Base-by-base conservation (phyloP, 306 rosid genomes). In the Cucurbita ficifolia region DNA sequence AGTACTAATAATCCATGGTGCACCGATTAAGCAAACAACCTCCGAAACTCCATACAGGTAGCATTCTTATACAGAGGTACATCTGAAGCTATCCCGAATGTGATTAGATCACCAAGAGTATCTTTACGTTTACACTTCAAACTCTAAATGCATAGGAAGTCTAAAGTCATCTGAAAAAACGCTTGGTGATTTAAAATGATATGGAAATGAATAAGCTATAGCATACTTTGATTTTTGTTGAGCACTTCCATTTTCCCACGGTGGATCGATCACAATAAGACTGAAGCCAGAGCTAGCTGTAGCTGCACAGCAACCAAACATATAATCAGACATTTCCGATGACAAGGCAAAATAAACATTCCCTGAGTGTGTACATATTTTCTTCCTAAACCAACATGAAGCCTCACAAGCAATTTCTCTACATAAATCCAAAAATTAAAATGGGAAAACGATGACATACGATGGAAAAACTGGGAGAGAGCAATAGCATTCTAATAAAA, bases 161-260 rank as follows among this genome's bases (percentile, higher is more conserved):
- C 16, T 18, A 5, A 10, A 65, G 1, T 43, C 19, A 21, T 45
- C 10, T 45, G 39, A 45, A 46, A 46, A 45, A 68, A 21, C 3
- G 1, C n/a, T 46, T 8, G 51, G 42, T 12, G 11, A 65, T 22
- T 14, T 69, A 10, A 48, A 43, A 67, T 43, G 11, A 67, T 43
- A 43, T 43, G 38, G 22, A 49, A 18, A 62, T 62, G 19, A 51
- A 56, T 38, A 7, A 13, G 43, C 40, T 6, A 68, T 46, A 24
- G 17, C 57, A 77, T 74, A 87, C 98, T 88, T 90, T 46, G 70
- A 84, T 83, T 93, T 93, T 82, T 90, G 97, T 65, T 38, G 81
- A 51, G 94, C 98, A 79, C 98, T 93, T 67, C 90, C 97, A 86
- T 90, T 93, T 83, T 93, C 98, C 98, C 97, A 90, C 24, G 98